Evolutionary conservation across 176 grass and related monocot species (phyloP).

Genomic region (Zea luxurians): DNA sequence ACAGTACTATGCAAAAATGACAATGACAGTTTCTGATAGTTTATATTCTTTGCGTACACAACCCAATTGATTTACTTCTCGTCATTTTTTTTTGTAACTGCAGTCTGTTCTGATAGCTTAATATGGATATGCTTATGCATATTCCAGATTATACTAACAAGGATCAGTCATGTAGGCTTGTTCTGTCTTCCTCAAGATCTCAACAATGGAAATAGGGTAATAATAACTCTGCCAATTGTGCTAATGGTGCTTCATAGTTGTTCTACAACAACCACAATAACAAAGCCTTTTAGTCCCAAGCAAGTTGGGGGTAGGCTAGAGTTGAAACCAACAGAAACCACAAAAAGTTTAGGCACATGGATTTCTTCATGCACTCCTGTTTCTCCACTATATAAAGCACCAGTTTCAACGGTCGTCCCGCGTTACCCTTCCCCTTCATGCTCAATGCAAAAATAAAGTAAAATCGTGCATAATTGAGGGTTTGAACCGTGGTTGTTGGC

Average conservation of each 20-base stretch:
- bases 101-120: constrained; percentile 4
- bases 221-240: not conserved
- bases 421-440: no score
- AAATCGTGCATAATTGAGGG: no score
- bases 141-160: not conserved
- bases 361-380: no score
- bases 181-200: not conserved
- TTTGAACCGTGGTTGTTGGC: no score
- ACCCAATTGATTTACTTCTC: constrained; percentile 7
- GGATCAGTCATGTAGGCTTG: not conserved
- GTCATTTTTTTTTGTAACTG: not conserved
- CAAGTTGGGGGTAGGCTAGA: no score
- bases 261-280: no score
- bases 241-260: not conserved
- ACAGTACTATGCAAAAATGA: not conserved
- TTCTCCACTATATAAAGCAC: no score
- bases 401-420: no score
- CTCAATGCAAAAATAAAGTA: no score
- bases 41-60: constrained; percentile 9
- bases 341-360: no score
- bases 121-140: constrained; percentile 1
- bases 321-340: no score
- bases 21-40: not conserved
- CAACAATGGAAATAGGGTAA: constrained; percentile 2
- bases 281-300: no score